Percentiles rank a stretch among this genome's conserved stretches.
Conservation (phyloP, 352 stramenopile genomes). For the Globisporangium radiosum region DNA sequence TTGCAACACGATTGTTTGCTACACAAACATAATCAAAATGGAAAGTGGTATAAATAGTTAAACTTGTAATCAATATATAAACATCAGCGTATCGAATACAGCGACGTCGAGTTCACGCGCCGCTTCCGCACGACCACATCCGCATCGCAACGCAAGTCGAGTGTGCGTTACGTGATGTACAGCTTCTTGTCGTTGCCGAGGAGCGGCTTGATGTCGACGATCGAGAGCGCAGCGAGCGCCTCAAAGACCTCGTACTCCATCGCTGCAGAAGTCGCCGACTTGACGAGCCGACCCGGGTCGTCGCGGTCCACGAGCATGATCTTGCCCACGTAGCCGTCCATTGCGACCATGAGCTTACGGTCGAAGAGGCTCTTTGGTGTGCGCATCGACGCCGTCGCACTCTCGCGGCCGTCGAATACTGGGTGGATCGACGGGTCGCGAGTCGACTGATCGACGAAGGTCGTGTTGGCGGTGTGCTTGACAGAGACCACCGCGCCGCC, state of each 20-base stretch:
- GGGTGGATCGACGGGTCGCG: not conserved
- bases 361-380: not conserved
- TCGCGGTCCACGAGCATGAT: constrained; percentile 18
- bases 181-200: not conserved
- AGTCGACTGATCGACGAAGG: not conserved
- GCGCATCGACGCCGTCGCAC: not conserved
- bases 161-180: not conserved
- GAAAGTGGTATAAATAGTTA: too few species aligned
- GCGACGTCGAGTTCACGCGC: too few species aligned
- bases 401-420: not conserved
- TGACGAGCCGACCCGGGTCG: constrained; percentile 5
- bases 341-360: constrained; percentile 12
- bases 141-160: too few species aligned
- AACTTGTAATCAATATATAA: too few species aligned
- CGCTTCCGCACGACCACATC: too few species aligned
- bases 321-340: constrained; percentile 12
- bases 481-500: not conserved
- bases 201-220: not conserved
- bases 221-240: not conserved
- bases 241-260: constrained; percentile 9
- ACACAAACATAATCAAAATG: too few species aligned
- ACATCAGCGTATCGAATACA: too few species aligned
- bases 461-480: not conserved
- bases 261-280: not conserved
- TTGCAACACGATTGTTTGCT: too few species aligned